A percentile compares a stretch with the other conserved stretches of the same genome.
Conservation (phyloP, 768 basidiomycete genomes). For the Tulasnella sp. region DNA sequence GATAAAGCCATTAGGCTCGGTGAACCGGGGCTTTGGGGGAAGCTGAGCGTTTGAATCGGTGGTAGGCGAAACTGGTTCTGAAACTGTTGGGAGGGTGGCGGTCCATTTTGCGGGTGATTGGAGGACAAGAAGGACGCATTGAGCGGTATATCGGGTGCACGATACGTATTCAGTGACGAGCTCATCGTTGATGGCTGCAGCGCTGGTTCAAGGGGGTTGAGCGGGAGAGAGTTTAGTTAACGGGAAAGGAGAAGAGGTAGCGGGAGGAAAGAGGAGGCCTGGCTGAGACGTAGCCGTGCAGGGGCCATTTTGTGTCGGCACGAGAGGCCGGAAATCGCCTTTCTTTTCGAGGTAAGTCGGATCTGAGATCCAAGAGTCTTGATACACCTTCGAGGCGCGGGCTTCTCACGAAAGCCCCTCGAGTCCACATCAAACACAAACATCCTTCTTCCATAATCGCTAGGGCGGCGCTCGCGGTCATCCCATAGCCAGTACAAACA, state of each 20-base stretch:
- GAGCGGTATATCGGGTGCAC: not conserved
- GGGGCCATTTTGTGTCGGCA: not conserved
- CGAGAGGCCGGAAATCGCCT: not conserved
- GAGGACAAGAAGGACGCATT: not conserved
- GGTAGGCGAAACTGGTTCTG: not conserved
- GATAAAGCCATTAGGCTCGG: not conserved
- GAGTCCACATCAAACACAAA: too few relatives aligned
- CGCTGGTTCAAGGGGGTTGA: not conserved
- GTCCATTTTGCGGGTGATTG: not conserved
- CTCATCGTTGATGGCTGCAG: not conserved
- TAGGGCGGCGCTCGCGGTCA: too few relatives aligned
- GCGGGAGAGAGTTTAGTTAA: not conserved
- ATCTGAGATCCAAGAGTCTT: too few relatives aligned
- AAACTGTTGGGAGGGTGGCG: not conserved
- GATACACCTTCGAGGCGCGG: too few relatives aligned
- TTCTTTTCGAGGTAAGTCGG: too few relatives aligned
- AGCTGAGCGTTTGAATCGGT: not conserved
- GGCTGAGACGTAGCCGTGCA: not conserved
- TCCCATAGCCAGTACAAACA: too few relatives aligned
- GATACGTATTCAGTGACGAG: not conserved
- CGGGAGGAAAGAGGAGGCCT: not conserved
- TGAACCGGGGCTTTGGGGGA: not conserved
- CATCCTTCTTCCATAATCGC: too few relatives aligned
- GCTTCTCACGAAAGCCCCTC: too few relatives aligned
- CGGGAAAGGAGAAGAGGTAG: too few relatives aligned